A percentile compares a stretch with the other conserved stretches of the same genome.
These are phyloP conservation scores for Capsicum rhomboideum DNA, from an alignment of 257 asterid genomes.

Conservation along the genomic window DNA sequence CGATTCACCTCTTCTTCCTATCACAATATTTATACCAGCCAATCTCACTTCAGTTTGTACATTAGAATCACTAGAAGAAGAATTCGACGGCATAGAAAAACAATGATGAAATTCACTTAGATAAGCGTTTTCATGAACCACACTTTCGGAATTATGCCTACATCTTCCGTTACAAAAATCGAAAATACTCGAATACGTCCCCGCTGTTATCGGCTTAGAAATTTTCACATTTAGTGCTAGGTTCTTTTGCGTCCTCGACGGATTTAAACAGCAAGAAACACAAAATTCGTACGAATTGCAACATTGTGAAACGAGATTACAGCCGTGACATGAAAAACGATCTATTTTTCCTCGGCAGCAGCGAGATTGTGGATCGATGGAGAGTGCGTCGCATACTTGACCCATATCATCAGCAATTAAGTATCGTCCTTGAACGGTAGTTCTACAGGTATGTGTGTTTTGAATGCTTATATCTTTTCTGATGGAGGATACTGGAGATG, in stretches of 20 bases:
- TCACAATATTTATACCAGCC: slow-evolving; percentile 57
- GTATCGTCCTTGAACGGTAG: slow-evolving; percentile 86
- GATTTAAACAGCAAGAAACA: slow-evolving; percentile 95
- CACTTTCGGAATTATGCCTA: slow-evolving; percentile 90
- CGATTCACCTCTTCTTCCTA: slow-evolving; percentile 92
- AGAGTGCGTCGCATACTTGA: slow-evolving; percentile 71
- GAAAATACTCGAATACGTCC: slow-evolving; percentile 51
- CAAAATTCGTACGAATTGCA: slow-evolving; percentile 88
- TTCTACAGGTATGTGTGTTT: slow-evolving; percentile 42
- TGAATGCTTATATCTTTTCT: slow-evolving; percentile 61
- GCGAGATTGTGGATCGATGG: slow-evolving; percentile 53
- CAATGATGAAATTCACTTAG: slow-evolving; percentile 89
- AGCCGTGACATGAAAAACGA: slow-evolving; percentile 77
- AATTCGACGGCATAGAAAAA: slow-evolving; percentile 60
- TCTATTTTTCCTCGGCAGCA: slow-evolving; percentile 70
- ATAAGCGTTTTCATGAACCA: slow-evolving; percentile 97
- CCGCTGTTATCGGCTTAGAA: slow-evolving; percentile 82
- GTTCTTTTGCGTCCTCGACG: slow-evolving; percentile 43
- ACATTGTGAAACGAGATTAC: slow-evolving; percentile 71
- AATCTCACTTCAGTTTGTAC: slow-evolving; percentile 49
- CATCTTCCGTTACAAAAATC: slow-evolving; percentile 88
- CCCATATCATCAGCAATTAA: slow-evolving; percentile 77
- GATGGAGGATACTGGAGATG: slow-evolving; percentile 39
- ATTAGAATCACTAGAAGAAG: slow-evolving; percentile 50
- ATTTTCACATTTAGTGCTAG: slow-evolving; percentile 49